Evolutionary conservation across 225 moss, liverwort and hornwort genomes (phyloP).

Genomic region (Straminergon stramineum): DNA sequence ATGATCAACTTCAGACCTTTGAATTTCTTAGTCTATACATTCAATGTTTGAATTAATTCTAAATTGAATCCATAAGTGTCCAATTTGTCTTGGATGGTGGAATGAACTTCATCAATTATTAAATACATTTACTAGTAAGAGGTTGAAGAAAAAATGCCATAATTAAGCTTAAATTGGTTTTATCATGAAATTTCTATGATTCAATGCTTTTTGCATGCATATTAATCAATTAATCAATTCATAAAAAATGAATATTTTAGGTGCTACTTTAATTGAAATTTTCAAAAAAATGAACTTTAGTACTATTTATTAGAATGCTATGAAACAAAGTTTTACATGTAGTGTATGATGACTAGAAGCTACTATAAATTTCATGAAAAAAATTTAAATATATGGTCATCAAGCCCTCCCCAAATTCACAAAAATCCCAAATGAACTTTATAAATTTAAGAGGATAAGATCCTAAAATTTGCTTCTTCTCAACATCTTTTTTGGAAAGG

Average conservation of each 20-base stretch:
- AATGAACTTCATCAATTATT: not conserved
- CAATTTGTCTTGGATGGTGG: not conserved
- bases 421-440: no score
- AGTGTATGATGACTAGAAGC: not conserved
- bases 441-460: no score
- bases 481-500: not conserved
- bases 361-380: not conserved
- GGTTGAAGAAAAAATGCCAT: not conserved
- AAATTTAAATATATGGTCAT: no score
- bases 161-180: not conserved
- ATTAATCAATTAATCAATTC: not conserved
- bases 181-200: not conserved
- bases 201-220: not conserved
- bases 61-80: not conserved
- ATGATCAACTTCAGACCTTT: not conserved
- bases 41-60: not conserved
- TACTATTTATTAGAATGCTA: not conserved
- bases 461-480: rapidly evolving
- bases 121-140: not conserved
- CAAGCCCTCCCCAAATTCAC: no score
- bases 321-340: not conserved
- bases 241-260: not conserved
- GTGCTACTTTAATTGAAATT: not conserved
- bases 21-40: not conserved
- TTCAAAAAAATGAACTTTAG: not conserved